A percentile compares a stretch with the other conserved stretches of the same genome.
These are phyloP conservation scores for Verticillium klebahnii DNA, from an alignment of 2,329 filamentous ascomycete genomes.

Conservation along the genomic window DNA sequence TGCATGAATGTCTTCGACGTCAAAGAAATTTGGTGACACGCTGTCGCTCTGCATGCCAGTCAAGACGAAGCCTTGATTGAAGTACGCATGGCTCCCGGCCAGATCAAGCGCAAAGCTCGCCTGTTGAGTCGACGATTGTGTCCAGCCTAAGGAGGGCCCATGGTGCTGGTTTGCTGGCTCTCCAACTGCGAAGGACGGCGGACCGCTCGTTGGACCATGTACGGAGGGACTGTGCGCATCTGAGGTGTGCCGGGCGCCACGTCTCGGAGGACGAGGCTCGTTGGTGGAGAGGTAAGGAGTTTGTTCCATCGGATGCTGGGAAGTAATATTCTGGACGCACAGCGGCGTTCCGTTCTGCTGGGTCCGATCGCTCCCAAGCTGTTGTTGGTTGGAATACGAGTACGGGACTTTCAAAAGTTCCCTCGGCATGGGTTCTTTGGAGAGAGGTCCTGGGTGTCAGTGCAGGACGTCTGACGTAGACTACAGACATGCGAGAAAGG, in stretches of 20 bases:
- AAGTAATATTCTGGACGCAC: not conserved
- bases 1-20: not conserved
- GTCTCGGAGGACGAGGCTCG: not conserved
- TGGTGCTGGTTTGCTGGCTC: not conserved
- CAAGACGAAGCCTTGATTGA: not conserved
- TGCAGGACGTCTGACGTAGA: not conserved
- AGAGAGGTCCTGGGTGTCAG: not conserved
- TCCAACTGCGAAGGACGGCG: not conserved
- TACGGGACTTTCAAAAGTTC: not conserved
- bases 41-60: not conserved
- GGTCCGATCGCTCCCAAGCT: not conserved
- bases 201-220: not conserved
- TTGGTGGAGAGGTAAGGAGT: not conserved
- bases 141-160: not conserved
- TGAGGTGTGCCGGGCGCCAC: not conserved
- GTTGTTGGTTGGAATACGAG: not conserved
- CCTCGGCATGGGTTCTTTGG: not conserved
- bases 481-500: not conserved
- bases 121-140: not conserved
- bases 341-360: not conserved
- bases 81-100: not conserved
- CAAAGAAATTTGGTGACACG: not conserved
- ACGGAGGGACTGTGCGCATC: not conserved
- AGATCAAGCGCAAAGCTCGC: not conserved
- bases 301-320: not conserved